Base-by-base conservation (phyloP, 345 rosid genomes). In the Populus euphratica region DNA sequence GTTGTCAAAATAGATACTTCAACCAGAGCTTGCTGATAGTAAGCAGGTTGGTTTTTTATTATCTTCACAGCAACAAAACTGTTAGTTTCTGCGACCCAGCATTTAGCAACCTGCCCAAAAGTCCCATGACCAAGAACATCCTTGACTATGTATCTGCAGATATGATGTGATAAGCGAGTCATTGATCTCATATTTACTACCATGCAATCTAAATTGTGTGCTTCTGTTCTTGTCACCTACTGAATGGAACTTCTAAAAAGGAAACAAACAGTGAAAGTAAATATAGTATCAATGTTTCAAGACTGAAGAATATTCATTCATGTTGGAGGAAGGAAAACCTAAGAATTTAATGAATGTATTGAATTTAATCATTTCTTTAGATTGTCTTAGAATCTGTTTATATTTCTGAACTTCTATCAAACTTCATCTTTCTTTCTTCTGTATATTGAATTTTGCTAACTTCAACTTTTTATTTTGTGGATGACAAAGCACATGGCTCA, bases 41-140 rank as follows among this genome's bases (percentile, higher is more conserved):
- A 94, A 70, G 99, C 99, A 81, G 98, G 98, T 80, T 87, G 96
- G 74, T 96, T 96, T 87, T 96, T 96, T 29, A 96, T 96, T 82
- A 96, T 93, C 87, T 96, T 96, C 73, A 96, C 92, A 72, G 99
- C 99, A 75, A 91, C 92, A 85, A 89, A 91, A 85, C 87, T 80
- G 81, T 87, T 79, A 27, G 87, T 84, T 80, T 90, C 94, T 29
- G 91, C 83, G 64, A 91, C 93, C 98, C 91, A 92, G 88, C 99
- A 96, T 86, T 94, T 96, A 70, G 94, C 98, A 88, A 96, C 98
- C 84, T 96, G 99, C 67, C 98, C 98, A 83, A 96, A 96, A 70
- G 98, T 96, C 74, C 99, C 99, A 75, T 96, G 99, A 79, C 99
- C 99, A 83, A 96, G 99, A 79, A 93, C 91, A 85, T 96, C 99